Conservation (phyloP, 1,284 basidiomycete genomes). For the Boletellus dicymbophilus region DNA sequence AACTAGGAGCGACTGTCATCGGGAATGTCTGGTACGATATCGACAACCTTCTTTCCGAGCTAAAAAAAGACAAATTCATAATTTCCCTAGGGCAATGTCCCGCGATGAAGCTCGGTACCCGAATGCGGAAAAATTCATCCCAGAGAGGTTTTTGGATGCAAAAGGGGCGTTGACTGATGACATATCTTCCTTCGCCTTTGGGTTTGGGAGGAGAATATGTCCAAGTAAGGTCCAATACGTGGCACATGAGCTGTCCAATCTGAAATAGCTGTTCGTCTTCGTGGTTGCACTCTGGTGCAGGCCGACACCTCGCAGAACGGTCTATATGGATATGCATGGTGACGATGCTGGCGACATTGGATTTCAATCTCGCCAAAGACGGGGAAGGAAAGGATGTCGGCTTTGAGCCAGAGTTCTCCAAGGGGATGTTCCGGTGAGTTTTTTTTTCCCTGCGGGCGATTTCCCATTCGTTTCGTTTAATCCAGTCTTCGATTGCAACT, state of each 20-base stretch:
- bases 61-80: too few species aligned
- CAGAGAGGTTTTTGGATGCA: neutral
- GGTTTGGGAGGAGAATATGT: neutral
- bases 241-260: too few species aligned
- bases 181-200: neutral
- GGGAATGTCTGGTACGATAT: constrained; percentile 11
- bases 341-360: neutral
- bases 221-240: too few species aligned
- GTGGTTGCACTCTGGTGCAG: neutral
- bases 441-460: too few species aligned
- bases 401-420: neutral
- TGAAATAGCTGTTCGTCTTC: neutral
- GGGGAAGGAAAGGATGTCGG: neutral
- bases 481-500: too few species aligned
- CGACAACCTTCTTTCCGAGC: too few species aligned
- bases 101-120: neutral
- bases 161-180: neutral
- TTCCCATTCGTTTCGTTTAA: too few species aligned
- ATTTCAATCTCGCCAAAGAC: neutral
- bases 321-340: neutral
- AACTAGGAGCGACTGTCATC: constrained; percentile 18
- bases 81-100: neutral
- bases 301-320: neutral
- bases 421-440: too few species aligned
- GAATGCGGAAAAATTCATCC: neutral